A percentile compares a stretch with the other conserved stretches of the same genome.
phyloP scores from a whole-genome alignment of 2,329 filamentous ascomycete species.

The Pseudogymnoascus sp. region DNA sequence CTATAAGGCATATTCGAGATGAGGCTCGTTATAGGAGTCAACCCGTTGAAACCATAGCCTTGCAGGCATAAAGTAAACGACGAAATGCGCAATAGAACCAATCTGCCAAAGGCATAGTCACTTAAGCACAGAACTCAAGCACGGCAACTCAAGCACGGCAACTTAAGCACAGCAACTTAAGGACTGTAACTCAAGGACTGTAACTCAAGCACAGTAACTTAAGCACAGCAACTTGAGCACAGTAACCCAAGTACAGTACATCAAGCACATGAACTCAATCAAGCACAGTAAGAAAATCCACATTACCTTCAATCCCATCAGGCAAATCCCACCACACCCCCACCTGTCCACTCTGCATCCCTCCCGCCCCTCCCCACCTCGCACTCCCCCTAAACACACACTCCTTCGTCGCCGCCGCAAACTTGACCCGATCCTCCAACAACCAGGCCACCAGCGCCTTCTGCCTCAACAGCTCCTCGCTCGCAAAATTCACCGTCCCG shows the following conservation, averaged over 20 bases:
- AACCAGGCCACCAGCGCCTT: constrained; percentile 60
- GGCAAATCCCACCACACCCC: constrained; percentile 68
- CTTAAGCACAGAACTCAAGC: too few species aligned
- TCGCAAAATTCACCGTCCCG: constrained; percentile 33
- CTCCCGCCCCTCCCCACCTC: constrained; percentile 27
- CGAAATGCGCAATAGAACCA: neutral
- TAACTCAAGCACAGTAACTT: too few species aligned
- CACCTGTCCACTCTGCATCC: constrained; percentile 28
- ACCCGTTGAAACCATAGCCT: neutral
- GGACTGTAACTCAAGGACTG: too few species aligned
- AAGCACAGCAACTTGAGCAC: too few species aligned
- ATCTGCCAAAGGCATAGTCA: neutral
- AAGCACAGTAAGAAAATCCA: neutral
- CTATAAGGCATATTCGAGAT: neutral
- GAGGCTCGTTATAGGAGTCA: neutral
- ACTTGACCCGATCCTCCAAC: constrained; percentile 51
- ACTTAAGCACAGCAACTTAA: too few species aligned
- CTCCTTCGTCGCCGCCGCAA: constrained; percentile 55
- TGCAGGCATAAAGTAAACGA: neutral
- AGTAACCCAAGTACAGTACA: too few species aligned
- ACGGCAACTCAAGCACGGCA: too few species aligned
- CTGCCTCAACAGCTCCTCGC: constrained; percentile 60
- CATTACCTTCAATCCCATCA: constrained; percentile 53
- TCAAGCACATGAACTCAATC: neutral
- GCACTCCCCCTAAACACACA: constrained; percentile 58